Percentiles rank a stretch among this genome's conserved stretches.
Evolutionary conservation across 2,329 filamentous ascomycete genomes (phyloP).

Genomic region (Colletotrichum chlorophyti): DNA sequence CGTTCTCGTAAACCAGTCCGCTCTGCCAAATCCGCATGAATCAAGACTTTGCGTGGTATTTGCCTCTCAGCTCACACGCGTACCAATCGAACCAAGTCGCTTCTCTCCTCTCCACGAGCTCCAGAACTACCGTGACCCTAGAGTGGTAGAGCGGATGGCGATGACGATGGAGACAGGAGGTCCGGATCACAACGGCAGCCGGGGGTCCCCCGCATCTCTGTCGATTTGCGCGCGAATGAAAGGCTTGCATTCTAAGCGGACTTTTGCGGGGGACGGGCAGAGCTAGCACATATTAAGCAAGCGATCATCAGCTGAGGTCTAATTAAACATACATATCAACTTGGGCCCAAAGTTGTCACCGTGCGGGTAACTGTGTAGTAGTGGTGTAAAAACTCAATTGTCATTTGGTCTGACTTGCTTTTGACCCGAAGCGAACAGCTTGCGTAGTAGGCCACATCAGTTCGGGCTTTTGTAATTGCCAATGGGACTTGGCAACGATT

Average conservation of each 20-base stretch:
- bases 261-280: neutral
- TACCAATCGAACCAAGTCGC: conserved; percentile 10
- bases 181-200: neutral
- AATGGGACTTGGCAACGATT: no score
- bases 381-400: no score
- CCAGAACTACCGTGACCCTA: neutral
- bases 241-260: neutral
- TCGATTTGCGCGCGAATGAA: conserved; percentile 17
- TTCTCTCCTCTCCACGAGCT: neutral
- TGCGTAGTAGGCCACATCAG: no score
- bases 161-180: conserved; percentile 4
- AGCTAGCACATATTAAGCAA: neutral
- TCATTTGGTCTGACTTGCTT: no score
- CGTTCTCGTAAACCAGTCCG: neutral
- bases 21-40: no score
- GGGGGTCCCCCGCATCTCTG: conserved; percentile 16
- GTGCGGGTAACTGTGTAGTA: no score
- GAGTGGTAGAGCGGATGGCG: neutral
- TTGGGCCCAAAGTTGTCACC: no score
- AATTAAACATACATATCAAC: neutral
- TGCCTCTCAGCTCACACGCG: no score
- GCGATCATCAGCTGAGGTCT: neutral
- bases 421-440: no score
- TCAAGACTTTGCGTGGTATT: no score
- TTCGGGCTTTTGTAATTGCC: no score